Conservation (phyloP, 2,329 filamentous ascomycete species). For the Phaeosphaeria sp. region DNA sequence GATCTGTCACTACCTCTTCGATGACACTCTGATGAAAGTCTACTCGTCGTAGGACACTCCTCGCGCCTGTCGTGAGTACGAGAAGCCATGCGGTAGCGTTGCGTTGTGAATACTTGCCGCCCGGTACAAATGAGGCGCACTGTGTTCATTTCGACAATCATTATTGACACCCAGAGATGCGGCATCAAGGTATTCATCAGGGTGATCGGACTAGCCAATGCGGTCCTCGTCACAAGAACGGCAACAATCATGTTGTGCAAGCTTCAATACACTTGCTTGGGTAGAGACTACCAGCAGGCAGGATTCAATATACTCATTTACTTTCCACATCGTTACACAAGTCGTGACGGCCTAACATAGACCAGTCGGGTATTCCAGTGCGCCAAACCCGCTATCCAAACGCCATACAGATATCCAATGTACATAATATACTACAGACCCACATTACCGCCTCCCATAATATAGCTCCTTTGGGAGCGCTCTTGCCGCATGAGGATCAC, state of each 20-base stretch:
- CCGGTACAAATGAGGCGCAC: background rate
- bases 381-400: background rate
- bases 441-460: slow-evolving; percentile 5
- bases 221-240: background rate
- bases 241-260: no score
- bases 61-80: background rate
- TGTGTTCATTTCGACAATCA: background rate
- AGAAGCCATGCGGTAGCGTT: background rate
- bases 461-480: slow-evolving; percentile 16
- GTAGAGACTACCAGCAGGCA: no score
- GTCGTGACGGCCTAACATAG: background rate
- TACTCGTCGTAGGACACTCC: background rate
- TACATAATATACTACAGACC: background rate
- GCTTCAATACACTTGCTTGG: no score
- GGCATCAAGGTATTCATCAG: background rate
- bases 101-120: background rate
- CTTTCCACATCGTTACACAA: background rate
- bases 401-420: background rate
- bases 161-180: background rate
- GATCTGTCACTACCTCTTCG: background rate
- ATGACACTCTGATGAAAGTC: background rate
- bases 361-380: background rate
- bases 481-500: slow-evolving; percentile 28
- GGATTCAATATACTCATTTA: background rate
- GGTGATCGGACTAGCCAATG: background rate